Conservation (phyloP, 2,329 filamentous ascomycete genomes). For the Phialocephala sp. region DNA sequence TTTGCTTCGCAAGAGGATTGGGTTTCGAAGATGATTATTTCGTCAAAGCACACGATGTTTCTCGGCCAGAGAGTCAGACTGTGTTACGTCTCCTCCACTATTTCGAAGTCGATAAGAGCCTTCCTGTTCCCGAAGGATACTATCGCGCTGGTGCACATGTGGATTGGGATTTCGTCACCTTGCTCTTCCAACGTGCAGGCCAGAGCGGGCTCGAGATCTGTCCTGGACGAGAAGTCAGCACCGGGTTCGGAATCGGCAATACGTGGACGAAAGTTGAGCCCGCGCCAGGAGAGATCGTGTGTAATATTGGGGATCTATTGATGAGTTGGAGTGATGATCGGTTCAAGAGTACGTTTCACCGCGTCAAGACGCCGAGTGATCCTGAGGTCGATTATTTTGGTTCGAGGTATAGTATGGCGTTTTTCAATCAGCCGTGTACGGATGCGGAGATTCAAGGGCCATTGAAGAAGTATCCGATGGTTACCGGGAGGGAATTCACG, state of each 20-base stretch:
- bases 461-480: conserved; percentile 63
- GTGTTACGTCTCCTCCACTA: conserved; percentile 64
- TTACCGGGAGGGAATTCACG: conserved; percentile 67
- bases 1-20: conserved; percentile 59
- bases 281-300: conserved; percentile 59
- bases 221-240: conserved; percentile 65
- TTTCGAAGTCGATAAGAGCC: conserved; percentile 49
- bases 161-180: conserved; percentile 67
- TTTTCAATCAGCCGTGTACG: conserved; percentile 67
- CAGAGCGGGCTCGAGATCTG: conserved; percentile 69
- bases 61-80: conserved; percentile 55
- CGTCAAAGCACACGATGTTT: conserved; percentile 55
- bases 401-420: conserved; percentile 68
- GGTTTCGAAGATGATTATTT: conserved; percentile 61
- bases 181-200: conserved; percentile 66
- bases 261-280: conserved; percentile 68
- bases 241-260: conserved; percentile 63
- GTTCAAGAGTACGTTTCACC: conserved; percentile 81
- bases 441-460: conserved; percentile 65
- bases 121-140: conserved; percentile 50
- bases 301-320: conserved; percentile 69
- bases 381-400: conserved; percentile 60
- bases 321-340: conserved; percentile 80
- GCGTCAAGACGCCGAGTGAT: conserved; percentile 65
- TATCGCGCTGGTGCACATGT: conserved; percentile 67